Percentiles rank a stretch among this genome's conserved stretches.
phyloP scores from a whole-genome alignment of 192 early-diverging fungal genomes.

The Backusella psychrophila region DNA sequence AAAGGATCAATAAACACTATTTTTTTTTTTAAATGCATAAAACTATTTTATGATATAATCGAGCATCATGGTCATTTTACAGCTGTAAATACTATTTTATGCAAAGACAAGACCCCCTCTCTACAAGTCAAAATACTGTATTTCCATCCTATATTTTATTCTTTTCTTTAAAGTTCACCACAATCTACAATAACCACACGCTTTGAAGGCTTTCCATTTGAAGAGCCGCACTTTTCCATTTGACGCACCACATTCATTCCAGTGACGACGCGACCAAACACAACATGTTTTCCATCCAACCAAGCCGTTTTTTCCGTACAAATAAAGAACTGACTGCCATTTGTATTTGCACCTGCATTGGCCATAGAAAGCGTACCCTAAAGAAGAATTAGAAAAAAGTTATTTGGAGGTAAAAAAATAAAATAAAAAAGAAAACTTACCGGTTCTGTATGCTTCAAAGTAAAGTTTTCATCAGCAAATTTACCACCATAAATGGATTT shows the following conservation, averaged over 20 bases:
- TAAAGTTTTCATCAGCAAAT: conserved; percentile 48
- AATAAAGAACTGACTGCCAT: conserved; percentile 94
- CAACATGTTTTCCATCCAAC: conserved; percentile 86
- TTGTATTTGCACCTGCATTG: conserved; percentile 83
- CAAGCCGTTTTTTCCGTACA: conserved; percentile 74
- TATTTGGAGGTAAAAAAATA: too few relatives aligned
- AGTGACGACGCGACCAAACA: conserved; percentile 67
- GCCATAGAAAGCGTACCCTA: conserved; percentile 92
- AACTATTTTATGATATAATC: too few relatives aligned
- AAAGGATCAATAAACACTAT: neutral
- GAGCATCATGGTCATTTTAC: too few relatives aligned
- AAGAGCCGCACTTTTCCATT: conserved; percentile 36
- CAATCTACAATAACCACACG: conserved; percentile 38
- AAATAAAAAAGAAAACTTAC: conserved; percentile 19
- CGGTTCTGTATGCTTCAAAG: conserved; percentile 36
- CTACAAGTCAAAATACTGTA: too few relatives aligned
- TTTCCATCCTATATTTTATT: too few relatives aligned
- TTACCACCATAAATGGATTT: conserved; percentile 81
- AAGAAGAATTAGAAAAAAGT: conserved; percentile 28
- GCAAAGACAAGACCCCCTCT: too few relatives aligned
- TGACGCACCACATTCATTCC: conserved; percentile 51
- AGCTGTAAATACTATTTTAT: too few relatives aligned
- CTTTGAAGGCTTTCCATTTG: conserved; percentile 31
- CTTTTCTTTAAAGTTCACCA: conserved; percentile 36
- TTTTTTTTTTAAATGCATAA: too few relatives aligned